These are phyloP conservation scores for Boletus sp. DNA, from an alignment of 768 basidiomycete species.

Conservation along the genomic window DNA sequence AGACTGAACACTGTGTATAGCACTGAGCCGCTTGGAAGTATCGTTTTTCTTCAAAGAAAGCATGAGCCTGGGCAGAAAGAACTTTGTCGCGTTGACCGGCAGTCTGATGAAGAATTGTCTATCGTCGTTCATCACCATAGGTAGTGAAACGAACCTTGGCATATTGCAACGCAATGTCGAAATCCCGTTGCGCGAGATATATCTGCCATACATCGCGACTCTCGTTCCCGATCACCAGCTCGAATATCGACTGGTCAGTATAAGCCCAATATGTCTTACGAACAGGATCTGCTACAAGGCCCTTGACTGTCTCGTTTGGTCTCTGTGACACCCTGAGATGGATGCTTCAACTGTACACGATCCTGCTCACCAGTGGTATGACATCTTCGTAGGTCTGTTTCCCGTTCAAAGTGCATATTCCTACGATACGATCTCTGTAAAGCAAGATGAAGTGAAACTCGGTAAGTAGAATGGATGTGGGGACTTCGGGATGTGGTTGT, in stretches of 20 bases:
- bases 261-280: conserved; percentile 93
- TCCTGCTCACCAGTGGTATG: conserved; percentile 64
- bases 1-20: conserved; percentile 82
- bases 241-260: conserved; percentile 85
- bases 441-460: conserved; percentile 91
- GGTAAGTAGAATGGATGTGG: conserved; percentile 77
- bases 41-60: conserved; percentile 71
- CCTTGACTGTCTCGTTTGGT: conserved; percentile 67
- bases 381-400: conserved; percentile 79
- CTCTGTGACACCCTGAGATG: conserved; percentile 46
- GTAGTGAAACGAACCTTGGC: conserved; percentile 58
- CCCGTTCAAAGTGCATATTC: conserved; percentile 77
- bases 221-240: conserved; percentile 82
- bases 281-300: conserved; percentile 79
- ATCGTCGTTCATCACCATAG: neutral
- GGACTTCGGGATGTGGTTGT: conserved; percentile 39
- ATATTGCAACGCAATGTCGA: conserved; percentile 74
- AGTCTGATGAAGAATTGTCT: conserved; percentile 47
- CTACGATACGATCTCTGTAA: conserved; percentile 74
- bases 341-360: neutral
- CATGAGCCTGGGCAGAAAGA: conserved; percentile 77
- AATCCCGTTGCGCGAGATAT: conserved; percentile 74
- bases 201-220: conserved; percentile 94
- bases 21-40: conserved; percentile 91
- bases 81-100: conserved; percentile 85